Base-by-base conservation (phyloP, 345 rosid genomes). In the Trapa incisa region DNA sequence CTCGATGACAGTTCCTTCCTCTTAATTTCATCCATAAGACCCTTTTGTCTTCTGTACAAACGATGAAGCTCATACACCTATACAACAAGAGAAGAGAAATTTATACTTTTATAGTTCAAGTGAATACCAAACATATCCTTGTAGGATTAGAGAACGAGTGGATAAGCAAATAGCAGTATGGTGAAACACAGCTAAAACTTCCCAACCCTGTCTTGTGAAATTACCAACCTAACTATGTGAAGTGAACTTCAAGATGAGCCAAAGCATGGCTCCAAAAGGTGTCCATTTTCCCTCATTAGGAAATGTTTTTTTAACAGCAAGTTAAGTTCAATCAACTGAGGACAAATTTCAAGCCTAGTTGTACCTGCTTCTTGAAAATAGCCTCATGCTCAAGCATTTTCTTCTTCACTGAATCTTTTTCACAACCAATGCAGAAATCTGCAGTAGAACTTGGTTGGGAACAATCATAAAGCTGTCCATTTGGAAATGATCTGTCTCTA, bases 371-470 rank as follows among this genome's bases (percentile, higher is more conserved):
- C 87, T 79, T 85, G 69, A 93, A 93, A 42, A 78, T 78, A 32
- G 91, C 85, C 72, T 93, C 98, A 39, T 93, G 98, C 77, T 88
- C 81, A 45, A 93, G 89, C 84, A 93, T 93, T 54, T 79, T 89
- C 65, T 43, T 87, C 81, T 85, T 90, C 76, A 89, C 75, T 50
- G 67, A 64, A 68, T 85, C 89, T 76, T 76, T 89, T 65, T 82
- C 89, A 41, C 77, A 73, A 39, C 73, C 85, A 3, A 77, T 72
- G 80, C 74, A 81, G 36, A 80, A 68, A 72, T 86, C 92, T 2
- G 77, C 66, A 10, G 78, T 37, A 42, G 77, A 70, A 72, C 78
- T 82, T n/a, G 85, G 81, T 14, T 69, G 66, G 73, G 75, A 74
- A 67, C 88, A 80, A 67, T 79, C 81, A 71, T 74, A 86, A 75